phyloP scores from a whole-genome alignment of 2,329 filamentous ascomycete species.

The Dissoconium aciculare region DNA sequence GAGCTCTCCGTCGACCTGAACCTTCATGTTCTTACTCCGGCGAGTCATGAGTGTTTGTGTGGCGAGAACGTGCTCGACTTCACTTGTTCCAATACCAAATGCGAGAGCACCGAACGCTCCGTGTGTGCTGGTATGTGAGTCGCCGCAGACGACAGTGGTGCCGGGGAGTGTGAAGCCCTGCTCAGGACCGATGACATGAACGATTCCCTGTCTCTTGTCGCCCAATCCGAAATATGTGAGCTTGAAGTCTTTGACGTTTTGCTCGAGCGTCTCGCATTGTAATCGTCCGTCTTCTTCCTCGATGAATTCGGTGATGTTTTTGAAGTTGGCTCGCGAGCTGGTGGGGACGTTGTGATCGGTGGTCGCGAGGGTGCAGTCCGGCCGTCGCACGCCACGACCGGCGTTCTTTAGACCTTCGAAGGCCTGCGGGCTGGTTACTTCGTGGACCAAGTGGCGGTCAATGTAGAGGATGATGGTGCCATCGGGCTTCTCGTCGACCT shows the following conservation, averaged over 20 bases:
- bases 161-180: constrained; percentile 96
- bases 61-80: constrained; percentile 95
- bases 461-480: constrained; percentile 90
- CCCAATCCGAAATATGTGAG: constrained; percentile 94
- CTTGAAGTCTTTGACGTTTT: constrained; percentile 93
- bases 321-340: constrained; percentile 76
- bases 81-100: constrained; percentile 93
- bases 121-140: constrained; percentile 96
- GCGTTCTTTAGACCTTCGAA: constrained; percentile 93
- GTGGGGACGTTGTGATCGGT: constrained; percentile 97
- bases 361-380: constrained; percentile 91
- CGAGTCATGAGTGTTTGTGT: constrained; percentile 92
- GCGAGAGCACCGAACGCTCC: constrained; percentile 90
- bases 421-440: constrained; percentile 97
- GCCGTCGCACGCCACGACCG: constrained; percentile 70
- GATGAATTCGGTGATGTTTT: constrained; percentile 86
- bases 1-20: constrained; percentile 85
- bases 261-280: constrained; percentile 90
- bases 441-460: constrained; percentile 90
- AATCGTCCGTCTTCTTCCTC: constrained; percentile 84
- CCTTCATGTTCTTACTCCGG: constrained; percentile 96
- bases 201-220: constrained; percentile 94
- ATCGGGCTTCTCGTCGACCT: constrained; percentile 77
- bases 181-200: constrained; percentile 95
- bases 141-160: constrained; percentile 92